Conservation (phyloP, 2,329 filamentous ascomycete genomes). For the Uncinocarpus reesii region DNA sequence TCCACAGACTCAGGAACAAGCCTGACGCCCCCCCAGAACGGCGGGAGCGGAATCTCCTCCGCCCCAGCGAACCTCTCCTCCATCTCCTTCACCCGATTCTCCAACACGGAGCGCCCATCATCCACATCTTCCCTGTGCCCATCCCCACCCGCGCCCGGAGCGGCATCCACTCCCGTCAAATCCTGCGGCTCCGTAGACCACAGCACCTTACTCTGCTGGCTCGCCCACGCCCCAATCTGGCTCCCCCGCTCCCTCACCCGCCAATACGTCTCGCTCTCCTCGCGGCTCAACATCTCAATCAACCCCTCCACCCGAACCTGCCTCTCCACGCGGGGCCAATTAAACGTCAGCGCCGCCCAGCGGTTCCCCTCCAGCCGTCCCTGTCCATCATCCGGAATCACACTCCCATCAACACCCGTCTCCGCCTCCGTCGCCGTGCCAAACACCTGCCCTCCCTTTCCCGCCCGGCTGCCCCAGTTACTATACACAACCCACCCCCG, state of each 20-base stretch:
- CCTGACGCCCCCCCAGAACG: slow-evolving; percentile 88
- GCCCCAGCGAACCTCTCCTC: slow-evolving; percentile 63
- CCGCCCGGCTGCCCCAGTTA: slow-evolving; percentile 67
- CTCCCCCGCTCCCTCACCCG: slow-evolving; percentile 63
- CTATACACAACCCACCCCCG: slow-evolving; percentile 82
- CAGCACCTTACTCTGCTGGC: slow-evolving; percentile 72
- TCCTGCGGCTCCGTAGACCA: slow-evolving; percentile 28
- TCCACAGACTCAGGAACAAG: slow-evolving; percentile 78
- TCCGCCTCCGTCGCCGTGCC: slow-evolving; percentile 19
- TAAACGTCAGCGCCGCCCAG: slow-evolving; percentile 76
- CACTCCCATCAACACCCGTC: slow-evolving; percentile 13
- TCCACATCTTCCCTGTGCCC: slow-evolving; percentile 24
- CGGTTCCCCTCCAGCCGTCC: slow-evolving; percentile 46
- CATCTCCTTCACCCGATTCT: slow-evolving; percentile 64
- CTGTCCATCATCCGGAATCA: slow-evolving; percentile 13
- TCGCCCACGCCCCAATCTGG: slow-evolving; percentile 86
- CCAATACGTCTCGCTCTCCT: slow-evolving; percentile 62
- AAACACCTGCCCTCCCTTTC: slow-evolving; percentile 36
- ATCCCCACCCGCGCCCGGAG: slow-evolving; percentile 16
- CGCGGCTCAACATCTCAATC: slow-evolving; percentile 54
- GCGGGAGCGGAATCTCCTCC: slow-evolving; percentile 77
- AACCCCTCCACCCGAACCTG: slow-evolving; percentile 83
- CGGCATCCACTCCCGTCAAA: slow-evolving; percentile 19
- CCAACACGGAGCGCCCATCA: slow-evolving; percentile 63
- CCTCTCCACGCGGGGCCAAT: slow-evolving; percentile 76